A percentile compares a stretch with the other conserved stretches of the same genome.
These are phyloP conservation scores for Margaritispora aquatica DNA, from an alignment of 495 filamentous ascomycete genomes.

Conservation along the genomic window DNA sequence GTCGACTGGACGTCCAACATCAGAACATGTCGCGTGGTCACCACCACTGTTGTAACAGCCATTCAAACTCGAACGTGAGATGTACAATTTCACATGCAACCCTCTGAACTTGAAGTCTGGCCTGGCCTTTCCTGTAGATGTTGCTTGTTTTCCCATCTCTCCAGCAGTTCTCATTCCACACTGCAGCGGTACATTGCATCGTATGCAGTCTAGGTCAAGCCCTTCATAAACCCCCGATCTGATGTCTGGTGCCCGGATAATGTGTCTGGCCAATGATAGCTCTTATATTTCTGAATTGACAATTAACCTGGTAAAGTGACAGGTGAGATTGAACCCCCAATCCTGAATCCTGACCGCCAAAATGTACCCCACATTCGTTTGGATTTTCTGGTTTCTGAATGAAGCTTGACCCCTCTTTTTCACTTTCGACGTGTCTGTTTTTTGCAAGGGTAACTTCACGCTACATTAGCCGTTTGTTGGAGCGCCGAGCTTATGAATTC, in stretches of 20 bases:
- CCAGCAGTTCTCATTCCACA: neutral
- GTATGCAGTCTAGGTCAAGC: neutral
- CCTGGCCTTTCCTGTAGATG: neutral
- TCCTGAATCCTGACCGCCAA: slow-evolving; percentile 18
- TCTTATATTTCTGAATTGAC: neutral
- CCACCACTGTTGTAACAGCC: neutral
- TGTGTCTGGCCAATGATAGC: slow-evolving; percentile 8
- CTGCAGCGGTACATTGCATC: neutral
- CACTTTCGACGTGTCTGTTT: neutral
- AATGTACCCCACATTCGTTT: slow-evolving; percentile 21
- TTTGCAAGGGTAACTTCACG: slow-evolving; percentile 1
- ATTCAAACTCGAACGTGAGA: neutral
- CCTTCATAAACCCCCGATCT: neutral
- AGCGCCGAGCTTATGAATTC: neutral
- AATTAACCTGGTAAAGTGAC: neutral
- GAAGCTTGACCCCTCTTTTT: slow-evolving; percentile 1
- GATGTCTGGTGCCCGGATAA: slow-evolving; percentile 8
- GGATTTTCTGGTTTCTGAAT: neutral
- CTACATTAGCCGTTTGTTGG: neutral
- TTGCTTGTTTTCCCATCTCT: neutral
- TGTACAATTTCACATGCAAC: neutral
- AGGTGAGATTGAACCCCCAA: neutral
- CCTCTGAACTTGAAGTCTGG: neutral
- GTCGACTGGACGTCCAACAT: neutral
- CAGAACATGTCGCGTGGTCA: neutral